Evolutionary conservation across 495 filamentous ascomycete genomes (phyloP).

Genomic region (Aspergillus leporis): DNA sequence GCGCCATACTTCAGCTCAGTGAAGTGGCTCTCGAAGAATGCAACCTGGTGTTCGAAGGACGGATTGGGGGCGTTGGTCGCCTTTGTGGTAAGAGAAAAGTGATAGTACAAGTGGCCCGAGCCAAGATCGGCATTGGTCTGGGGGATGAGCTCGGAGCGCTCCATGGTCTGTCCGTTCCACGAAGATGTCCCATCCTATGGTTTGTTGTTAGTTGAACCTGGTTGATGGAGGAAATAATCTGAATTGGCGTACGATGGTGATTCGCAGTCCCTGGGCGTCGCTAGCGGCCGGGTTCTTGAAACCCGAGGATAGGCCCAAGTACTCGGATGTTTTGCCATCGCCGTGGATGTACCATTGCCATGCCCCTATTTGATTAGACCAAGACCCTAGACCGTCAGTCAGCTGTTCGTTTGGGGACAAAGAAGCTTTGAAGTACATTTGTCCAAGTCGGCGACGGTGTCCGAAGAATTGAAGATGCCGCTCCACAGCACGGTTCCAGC

Average conservation of each 20-base stretch:
- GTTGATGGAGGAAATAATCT: background rate
- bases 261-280: slow-evolving; percentile 64
- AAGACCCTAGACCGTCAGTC: slow-evolving; percentile 53
- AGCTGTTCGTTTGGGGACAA: background rate
- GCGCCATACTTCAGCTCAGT: slow-evolving; percentile 66
- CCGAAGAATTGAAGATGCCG: slow-evolving; percentile 25
- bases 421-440: slow-evolving; percentile 18
- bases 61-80: slow-evolving; percentile 59
- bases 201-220: background rate
- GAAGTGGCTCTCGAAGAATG: slow-evolving; percentile 73
- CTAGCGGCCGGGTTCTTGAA: slow-evolving; percentile 71
- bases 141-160: slow-evolving; percentile 65
- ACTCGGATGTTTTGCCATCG: slow-evolving; percentile 49
- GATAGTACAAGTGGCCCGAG: slow-evolving; percentile 64
- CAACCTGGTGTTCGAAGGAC: slow-evolving; percentile 70
- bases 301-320: slow-evolving; percentile 54
- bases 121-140: slow-evolving; percentile 66
- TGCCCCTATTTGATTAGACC: slow-evolving; percentile 62
- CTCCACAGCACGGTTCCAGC: slow-evolving; percentile 30
- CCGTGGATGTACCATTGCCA: slow-evolving; percentile 79
- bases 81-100: slow-evolving; percentile 64
- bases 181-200: slow-evolving; percentile 54
- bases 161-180: slow-evolving; percentile 63
- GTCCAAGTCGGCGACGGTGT: slow-evolving; percentile 25
- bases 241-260: slow-evolving; percentile 57